These are phyloP conservation scores for Rhizophagus sp. DNA, from an alignment of 192 early-diverging fungal species.

Conservation along the genomic window DNA sequence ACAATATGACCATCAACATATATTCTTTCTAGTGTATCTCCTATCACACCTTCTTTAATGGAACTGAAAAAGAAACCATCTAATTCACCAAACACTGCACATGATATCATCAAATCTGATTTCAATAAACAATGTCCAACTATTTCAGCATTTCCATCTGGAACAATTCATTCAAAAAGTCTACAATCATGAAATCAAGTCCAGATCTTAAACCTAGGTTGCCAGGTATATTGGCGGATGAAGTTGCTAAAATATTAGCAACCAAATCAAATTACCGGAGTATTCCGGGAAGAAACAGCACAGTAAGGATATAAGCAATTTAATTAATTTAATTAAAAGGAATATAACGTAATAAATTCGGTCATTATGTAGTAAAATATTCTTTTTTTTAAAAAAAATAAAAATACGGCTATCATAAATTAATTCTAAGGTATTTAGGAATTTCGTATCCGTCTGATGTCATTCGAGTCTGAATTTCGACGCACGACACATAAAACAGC, in stretches of 20 bases:
- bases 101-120: no score
- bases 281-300: constrained; percentile 79
- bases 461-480: constrained; percentile 77
- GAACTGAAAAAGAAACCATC: constrained; percentile 13
- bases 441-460: constrained; percentile 74
- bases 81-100: not conserved
- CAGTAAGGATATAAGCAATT: constrained; percentile 49
- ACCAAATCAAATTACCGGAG: constrained; percentile 79
- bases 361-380: no score
- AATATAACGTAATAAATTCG: no score
- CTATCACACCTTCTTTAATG: not conserved
- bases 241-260: constrained; percentile 46
- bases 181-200: constrained; percentile 36
- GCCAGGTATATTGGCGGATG: constrained; percentile 33
- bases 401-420: no score
- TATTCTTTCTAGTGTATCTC: not conserved
- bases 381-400: no score
- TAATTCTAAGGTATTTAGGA: constrained; percentile 55
- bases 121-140: no score
- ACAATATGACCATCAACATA: not conserved
- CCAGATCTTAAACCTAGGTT: constrained; percentile 48
- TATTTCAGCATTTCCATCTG: not conserved
- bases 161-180: constrained; percentile 15
- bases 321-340: not conserved
- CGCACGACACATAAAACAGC: constrained; percentile 89